These are phyloP conservation scores for Eucalyptus erythrocorys DNA, from an alignment of 345 rosid species.

Conservation along the genomic window DNA sequence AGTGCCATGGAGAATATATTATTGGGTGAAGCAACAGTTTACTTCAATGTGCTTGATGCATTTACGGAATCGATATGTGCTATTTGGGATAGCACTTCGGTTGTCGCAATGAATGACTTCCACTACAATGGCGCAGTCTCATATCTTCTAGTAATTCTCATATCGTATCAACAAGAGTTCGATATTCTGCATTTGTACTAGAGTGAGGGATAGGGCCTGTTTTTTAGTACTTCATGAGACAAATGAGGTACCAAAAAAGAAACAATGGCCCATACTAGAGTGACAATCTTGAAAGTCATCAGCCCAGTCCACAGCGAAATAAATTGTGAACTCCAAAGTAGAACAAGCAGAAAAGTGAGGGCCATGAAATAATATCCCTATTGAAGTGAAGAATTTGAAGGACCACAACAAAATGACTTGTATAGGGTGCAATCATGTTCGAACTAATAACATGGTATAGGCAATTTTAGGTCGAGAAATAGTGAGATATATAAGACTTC, in stretches of 20 bases:
- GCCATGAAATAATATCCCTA: not conserved
- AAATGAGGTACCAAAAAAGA: not conserved
- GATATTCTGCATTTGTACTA: not conserved
- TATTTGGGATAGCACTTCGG: not conserved
- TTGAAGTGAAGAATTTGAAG: not conserved
- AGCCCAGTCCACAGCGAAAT: not conserved
- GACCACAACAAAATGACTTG: not conserved
- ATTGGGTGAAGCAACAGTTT: not conserved
- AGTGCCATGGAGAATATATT: not conserved
- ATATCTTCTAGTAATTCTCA: not conserved
- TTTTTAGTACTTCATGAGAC: not conserved
- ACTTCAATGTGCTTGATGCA: not conserved
- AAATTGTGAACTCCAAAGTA: not conserved
- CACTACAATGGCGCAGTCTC: not conserved
- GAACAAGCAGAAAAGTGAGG: not conserved
- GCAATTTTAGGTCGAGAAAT: not conserved
- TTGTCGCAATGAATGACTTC: not conserved
- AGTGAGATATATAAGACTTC: not conserved
- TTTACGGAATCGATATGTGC: not conserved
- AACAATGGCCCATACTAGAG: not conserved
- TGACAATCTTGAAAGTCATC: not conserved
- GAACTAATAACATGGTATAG: not conserved
- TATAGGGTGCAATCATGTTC: not conserved
- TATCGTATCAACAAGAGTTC: not conserved
- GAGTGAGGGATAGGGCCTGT: not conserved